Evolutionary conservation across 2,329 filamentous ascomycete species (phyloP), one percentile per base, ranked within the genome.

Genomic region (Lachnum nothofagi): DNA sequence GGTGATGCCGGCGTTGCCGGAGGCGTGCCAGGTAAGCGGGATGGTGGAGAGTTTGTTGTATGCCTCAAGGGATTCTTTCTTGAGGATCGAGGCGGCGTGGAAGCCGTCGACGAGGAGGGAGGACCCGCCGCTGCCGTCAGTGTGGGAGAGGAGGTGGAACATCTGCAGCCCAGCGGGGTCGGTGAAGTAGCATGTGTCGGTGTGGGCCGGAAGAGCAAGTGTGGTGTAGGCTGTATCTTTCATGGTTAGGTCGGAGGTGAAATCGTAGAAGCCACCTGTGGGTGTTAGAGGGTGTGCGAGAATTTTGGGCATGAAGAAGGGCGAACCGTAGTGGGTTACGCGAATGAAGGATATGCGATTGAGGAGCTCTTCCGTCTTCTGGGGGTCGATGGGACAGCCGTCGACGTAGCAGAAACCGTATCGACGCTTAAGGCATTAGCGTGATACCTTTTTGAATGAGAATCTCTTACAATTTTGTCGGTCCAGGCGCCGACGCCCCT

Each of bases 151-250:
- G 40, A 96, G 74, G 64, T 98, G 93, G 68, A 98, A 94, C 22
- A 93, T 83, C 67, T 98, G 93, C 27, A 98, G 77, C 8, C 91
- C 89, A 2, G 88, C 84, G 0, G 93, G 91, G 55, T 97, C 91
- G 19, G 82, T 90, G 70, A 97, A 97, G 68, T 98, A 97, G 1
- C 91, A 95, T 5, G 82, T 97, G 69, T 98, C 93, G 1, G 91
- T 97, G 68, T 98, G 93, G 1, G 87, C 85, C 17, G 82, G 80
- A 2, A 98, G 78, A 1, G 83, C 83, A 43, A 93, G 76, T 60
- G 86, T 89, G 1, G 91, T 96, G 70, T 97, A 98, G 3, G 90
- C 90, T 1, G 88, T 94, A 63, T 95, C 90, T 56, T 91, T 91
- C 63, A 85, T 85, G 23, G 88, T 85, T 20, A 96, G 78, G 67